Percentiles rank a stretch among this genome's conserved stretches.
phyloP scores from a whole-genome alignment of 306 rosid genomes.

The Vicia villosa region DNA sequence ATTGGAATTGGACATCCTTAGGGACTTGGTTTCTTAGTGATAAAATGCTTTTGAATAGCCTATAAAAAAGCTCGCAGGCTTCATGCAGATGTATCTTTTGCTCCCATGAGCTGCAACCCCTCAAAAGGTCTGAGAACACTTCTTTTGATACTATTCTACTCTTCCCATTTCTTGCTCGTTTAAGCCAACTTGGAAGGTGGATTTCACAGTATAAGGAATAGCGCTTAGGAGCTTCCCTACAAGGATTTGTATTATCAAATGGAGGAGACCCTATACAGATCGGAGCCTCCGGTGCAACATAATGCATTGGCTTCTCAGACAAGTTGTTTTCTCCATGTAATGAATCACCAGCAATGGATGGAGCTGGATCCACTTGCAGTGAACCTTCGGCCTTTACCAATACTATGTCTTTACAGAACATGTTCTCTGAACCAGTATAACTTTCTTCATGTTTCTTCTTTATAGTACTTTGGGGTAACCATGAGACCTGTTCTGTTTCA shows the following conservation, averaged over 20 bases:
- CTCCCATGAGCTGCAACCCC: conserved; percentile 62
- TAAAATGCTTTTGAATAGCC: conserved; percentile 87
- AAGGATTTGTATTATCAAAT: conserved; percentile 59
- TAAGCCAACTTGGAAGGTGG: conserved; percentile 98
- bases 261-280: conserved; percentile 76
- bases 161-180: conserved; percentile 98
- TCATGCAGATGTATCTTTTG: conserved; percentile 73
- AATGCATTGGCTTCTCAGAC: conserved; percentile 48
- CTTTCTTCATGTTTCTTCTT: conserved; percentile 75
- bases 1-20: conserved; percentile 91
- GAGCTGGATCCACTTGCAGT: conserved; percentile 58
- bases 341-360: conserved; percentile 48
- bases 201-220: conserved; percentile 82
- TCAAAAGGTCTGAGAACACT: conserved; percentile 84
- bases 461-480: conserved; percentile 46
- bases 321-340: conserved; percentile 44
- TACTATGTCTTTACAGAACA: conserved; percentile 54
- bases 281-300: conserved; percentile 43
- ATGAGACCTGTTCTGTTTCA: conserved; percentile 49
- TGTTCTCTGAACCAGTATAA: conserved; percentile 48
- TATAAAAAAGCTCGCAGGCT: conserved; percentile 95
- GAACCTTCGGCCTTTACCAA: conserved; percentile 58
- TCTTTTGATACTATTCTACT: conserved; percentile 94
- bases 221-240: conserved; percentile 79
- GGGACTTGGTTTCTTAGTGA: conserved; percentile 92